Conservation (phyloP, 2,329 filamentous ascomycete species). For the Thermothelomyces thermophilus region DNA sequence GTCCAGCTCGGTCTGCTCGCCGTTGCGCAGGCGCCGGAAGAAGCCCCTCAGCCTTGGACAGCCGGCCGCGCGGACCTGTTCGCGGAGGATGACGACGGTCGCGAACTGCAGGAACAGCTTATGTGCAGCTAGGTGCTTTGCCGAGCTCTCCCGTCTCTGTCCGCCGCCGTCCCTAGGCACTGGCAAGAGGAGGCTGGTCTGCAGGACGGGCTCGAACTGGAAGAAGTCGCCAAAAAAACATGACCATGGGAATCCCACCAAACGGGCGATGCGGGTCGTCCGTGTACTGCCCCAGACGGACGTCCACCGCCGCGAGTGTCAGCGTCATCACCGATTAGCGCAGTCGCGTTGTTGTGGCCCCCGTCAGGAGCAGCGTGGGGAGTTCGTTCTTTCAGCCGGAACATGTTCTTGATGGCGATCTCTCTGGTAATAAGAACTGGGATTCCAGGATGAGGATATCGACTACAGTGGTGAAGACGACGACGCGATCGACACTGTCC, state of each 20-base stretch:
- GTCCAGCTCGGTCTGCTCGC: slow-evolving; percentile 5
- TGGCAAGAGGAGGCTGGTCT: slow-evolving; percentile 12
- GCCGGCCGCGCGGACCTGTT: slow-evolving; percentile 12
- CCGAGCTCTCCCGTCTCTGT: slow-evolving; percentile 5
- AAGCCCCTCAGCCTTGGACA: slow-evolving; percentile 8
- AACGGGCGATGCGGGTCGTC: slow-evolving; percentile 7
- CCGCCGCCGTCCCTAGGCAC: slow-evolving; percentile 4
- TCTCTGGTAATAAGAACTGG: too few relatives aligned
- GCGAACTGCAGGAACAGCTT: slow-evolving; percentile 13
- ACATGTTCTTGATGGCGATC: slow-evolving; percentile 7
- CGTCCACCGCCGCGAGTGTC: slow-evolving; percentile 7
- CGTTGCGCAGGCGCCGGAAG: slow-evolving; percentile 2
- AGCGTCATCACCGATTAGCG: not conserved
- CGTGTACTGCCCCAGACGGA: slow-evolving; percentile 5
- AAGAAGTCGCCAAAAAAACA: slow-evolving; percentile 13
- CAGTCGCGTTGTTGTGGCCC: not conserved
- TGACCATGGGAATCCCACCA: slow-evolving; percentile 7
- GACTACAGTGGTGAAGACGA: too few relatives aligned
- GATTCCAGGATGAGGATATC: too few relatives aligned
- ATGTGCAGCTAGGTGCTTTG: slow-evolving; percentile 7
- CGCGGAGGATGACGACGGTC: slow-evolving; percentile 10
- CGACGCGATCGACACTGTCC: too few relatives aligned
- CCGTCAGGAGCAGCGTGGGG: not conserved
- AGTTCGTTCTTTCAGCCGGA: not conserved
- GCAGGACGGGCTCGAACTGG: slow-evolving; percentile 1